Evolutionary conservation across 495 filamentous ascomycete species (phyloP), one percentile per base, ranked within the genome.

Genomic region (Aspergillus carlsbadensis): DNA sequence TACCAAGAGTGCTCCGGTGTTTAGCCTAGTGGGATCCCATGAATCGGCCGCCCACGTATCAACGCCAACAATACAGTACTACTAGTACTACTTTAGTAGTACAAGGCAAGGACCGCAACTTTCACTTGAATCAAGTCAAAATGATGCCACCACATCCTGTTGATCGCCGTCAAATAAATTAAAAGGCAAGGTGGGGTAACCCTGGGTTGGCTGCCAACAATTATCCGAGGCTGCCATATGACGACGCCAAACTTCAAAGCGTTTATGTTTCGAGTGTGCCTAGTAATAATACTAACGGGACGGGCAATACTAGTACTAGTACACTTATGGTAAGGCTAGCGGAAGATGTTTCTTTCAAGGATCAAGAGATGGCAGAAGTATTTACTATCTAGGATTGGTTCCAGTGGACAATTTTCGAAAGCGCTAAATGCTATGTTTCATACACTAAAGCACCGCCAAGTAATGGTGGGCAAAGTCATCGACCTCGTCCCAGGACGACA

Each of bases 391-490:
- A n/a, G n/a, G n/a, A n/a, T n/a, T n/a, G n/a, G n/a, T n/a, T n/a
- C n/a, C n/a, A n/a, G n/a, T n/a, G n/a, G n/a, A n/a, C n/a, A n/a
- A n/a, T n/a, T 18, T 39, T 50, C 43, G 26, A 57, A n/a, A 47
- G 39, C 20, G 49, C 50, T 44, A 56, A 59, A 35, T 47, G 49
- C 57, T 41, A 45, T 56, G 24, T 58, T 55, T 37, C 50, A 64
- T 58, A 58, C 61, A 60, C 42, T 48, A 54, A 60, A 54, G 54
- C 45, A 53, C 45, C 21, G 57, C 51, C 33, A 52, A 47, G 36
- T 49, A 13, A 55, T 44, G 34, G 39, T 22, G 36, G 36, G 40
- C 43, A 47, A 21, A 20, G n/a, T n/a, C 49, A 36, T 42, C 36
- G 17, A 22, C 14, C 17, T 48, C 39, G 11, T 53, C 58, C 47